Evolutionary conservation across 2,329 filamentous ascomycete species (phyloP).

Genomic region (Diaporthe humulicola): DNA sequence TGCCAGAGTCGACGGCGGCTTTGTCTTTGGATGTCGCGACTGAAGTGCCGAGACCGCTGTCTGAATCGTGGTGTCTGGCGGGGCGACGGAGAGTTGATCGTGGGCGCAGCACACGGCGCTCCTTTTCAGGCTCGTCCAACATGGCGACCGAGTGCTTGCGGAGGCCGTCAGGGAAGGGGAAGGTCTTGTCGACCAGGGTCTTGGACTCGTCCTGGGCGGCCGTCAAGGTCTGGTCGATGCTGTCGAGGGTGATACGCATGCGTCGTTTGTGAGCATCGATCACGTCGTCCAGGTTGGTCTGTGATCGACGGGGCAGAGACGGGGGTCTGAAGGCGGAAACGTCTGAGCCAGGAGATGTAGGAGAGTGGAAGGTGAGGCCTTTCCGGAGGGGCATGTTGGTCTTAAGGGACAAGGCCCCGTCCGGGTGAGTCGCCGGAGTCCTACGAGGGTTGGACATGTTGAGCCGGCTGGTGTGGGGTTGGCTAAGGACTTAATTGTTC

Average conservation of each 20-base stretch:
- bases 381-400: slow-evolving; percentile 74
- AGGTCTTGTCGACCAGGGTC: slow-evolving; percentile 66
- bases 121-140: slow-evolving; percentile 56
- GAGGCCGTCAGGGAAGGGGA: slow-evolving; percentile 71
- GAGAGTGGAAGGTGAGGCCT: slow-evolving; percentile 76
- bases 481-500: slow-evolving; percentile 39
- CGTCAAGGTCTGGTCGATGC: slow-evolving; percentile 74
- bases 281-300: slow-evolving; percentile 79
- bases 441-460: slow-evolving; percentile 56
- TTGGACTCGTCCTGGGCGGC: slow-evolving; percentile 51
- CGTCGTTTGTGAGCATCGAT: slow-evolving; percentile 78
- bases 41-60: slow-evolving; percentile 90
- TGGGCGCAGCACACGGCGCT: slow-evolving; percentile 66
- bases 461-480: slow-evolving; percentile 44
- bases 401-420: slow-evolving; percentile 61
- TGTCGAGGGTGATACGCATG: slow-evolving; percentile 74
- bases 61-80: slow-evolving; percentile 79
- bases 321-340: slow-evolving; percentile 62
- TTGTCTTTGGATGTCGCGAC: slow-evolving; percentile 73
- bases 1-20: slow-evolving; percentile 58
- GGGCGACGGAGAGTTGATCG: slow-evolving; percentile 64
- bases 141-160: slow-evolving; percentile 69
- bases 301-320: slow-evolving; percentile 73
- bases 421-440: slow-evolving; percentile 59
- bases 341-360: slow-evolving; percentile 51